Conservation (phyloP, 1,284 basidiomycete species). For the Thecaphora thlaspeos region DNA sequence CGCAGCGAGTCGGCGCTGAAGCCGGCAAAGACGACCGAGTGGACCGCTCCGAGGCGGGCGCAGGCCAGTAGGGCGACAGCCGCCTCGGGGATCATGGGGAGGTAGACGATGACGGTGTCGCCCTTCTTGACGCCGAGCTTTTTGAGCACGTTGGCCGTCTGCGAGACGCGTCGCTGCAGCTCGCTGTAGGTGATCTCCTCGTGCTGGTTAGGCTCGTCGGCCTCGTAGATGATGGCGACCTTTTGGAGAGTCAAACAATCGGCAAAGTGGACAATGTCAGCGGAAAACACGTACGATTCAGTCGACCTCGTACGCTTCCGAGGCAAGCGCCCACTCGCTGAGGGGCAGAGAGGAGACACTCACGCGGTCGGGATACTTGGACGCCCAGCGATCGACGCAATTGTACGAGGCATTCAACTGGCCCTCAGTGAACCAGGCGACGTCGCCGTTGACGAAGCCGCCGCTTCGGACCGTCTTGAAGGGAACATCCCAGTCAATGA, state of each 20-base stretch:
- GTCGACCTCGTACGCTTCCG: too few relatives aligned
- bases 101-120: conserved; percentile 72
- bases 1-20: conserved; percentile 96
- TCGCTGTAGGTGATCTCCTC: conserved; percentile 74
- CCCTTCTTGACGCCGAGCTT: conserved; percentile 90
- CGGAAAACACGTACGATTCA: too few relatives aligned
- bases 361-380: conserved; percentile 84
- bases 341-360: too few relatives aligned
- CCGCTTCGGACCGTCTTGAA: conserved; percentile 87
- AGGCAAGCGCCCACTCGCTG: too few relatives aligned
- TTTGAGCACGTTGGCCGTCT: conserved; percentile 88
- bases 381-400: conserved; percentile 94
- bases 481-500: conserved; percentile 83
- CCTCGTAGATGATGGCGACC: conserved; percentile 97
- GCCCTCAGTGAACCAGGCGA: conserved; percentile 77
- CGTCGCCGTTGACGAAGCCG: conserved; percentile 80
- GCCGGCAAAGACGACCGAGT: conserved; percentile 98
- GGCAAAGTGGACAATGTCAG: too few relatives aligned
- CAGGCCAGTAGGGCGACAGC: conserved; percentile 94
- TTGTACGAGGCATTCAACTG: conserved; percentile 79
- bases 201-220: conserved; percentile 85
- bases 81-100: conserved; percentile 65
- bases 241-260: too few relatives aligned
- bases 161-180: conserved; percentile 77
- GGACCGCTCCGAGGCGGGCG: conserved; percentile 92